A percentile compares a stretch with the other conserved stretches of the same genome.
Evolutionary conservation across 352 stramenopile species (phyloP).

Genomic region (Phytophthora ohioensis): DNA sequence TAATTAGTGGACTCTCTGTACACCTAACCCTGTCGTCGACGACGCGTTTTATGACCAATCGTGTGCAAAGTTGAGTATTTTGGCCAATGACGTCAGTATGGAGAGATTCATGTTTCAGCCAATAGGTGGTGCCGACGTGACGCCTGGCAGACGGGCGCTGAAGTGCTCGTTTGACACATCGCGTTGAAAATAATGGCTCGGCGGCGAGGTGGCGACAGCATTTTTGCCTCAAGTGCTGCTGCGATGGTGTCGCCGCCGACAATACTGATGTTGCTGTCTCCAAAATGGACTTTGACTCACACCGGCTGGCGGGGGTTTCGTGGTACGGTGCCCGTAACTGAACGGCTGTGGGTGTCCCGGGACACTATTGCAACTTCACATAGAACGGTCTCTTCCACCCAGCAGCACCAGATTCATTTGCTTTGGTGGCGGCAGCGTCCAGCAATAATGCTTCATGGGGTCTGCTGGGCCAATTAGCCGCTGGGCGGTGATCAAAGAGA

Average conservation of each 20-base stretch:
- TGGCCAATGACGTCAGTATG: slow-evolving; percentile 1
- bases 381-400: slow-evolving; percentile 25
- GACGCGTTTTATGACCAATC: slow-evolving; percentile 4
- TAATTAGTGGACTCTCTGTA: no score
- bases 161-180: slow-evolving; percentile 24
- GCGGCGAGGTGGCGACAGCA: slow-evolving; percentile 17
- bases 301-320: slow-evolving; percentile 4
- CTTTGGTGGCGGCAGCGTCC: neutral
- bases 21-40: slow-evolving; percentile 24
- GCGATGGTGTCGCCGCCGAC: slow-evolving; percentile 7
- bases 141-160: slow-evolving; percentile 16
- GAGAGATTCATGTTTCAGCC: slow-evolving; percentile 13
- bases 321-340: slow-evolving; percentile 21
- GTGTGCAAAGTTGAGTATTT: slow-evolving; percentile 1
- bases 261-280: neutral
- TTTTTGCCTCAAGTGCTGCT: slow-evolving; percentile 9
- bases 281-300: neutral
- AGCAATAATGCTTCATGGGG: neutral
- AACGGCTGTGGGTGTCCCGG: slow-evolving; percentile 18
- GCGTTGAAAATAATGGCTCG: slow-evolving; percentile 28
- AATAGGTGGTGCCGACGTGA: slow-evolving; percentile 13
- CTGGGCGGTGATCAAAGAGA: neutral
- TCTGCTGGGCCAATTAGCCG: neutral
- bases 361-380: slow-evolving; percentile 17
- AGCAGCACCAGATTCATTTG: slow-evolving; percentile 9